Percentiles rank a stretch among this genome's conserved stretches.
These are phyloP conservation scores for Fraxinus americana DNA, from an alignment of 257 asterid genomes.

Conservation along the genomic window DNA sequence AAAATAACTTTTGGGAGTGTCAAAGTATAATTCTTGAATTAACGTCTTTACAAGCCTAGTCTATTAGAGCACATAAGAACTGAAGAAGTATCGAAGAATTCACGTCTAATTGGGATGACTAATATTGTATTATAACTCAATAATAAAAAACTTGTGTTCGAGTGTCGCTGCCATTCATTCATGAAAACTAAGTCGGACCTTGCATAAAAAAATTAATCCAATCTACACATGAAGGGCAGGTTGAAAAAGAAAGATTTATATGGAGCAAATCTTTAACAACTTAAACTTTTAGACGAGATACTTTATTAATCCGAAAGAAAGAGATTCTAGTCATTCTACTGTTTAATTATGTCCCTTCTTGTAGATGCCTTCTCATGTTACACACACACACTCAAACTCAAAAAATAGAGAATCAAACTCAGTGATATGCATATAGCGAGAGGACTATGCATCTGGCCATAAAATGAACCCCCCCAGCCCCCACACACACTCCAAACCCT, in stretches of 20 bases:
- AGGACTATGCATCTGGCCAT: not conserved
- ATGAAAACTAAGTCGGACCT: too few relatives aligned
- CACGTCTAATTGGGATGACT: too few relatives aligned
- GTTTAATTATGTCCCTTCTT: not conserved
- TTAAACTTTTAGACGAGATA: constrained; percentile 25
- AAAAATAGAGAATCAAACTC: not conserved
- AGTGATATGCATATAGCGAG: constrained; percentile 5
- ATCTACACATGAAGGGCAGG: too few relatives aligned
- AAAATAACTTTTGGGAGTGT: too few relatives aligned
- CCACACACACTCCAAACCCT: constrained; percentile 33
- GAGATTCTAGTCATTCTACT: not conserved
- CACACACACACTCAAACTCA: not conserved
- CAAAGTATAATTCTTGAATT: too few relatives aligned
- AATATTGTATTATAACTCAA: too few relatives aligned
- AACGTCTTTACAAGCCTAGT: too few relatives aligned
- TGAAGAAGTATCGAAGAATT: too few relatives aligned
- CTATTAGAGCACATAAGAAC: too few relatives aligned
- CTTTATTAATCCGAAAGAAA: not conserved
- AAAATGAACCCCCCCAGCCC: constrained; percentile 31
- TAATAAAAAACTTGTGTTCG: too few relatives aligned
- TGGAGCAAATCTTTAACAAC: not conserved
- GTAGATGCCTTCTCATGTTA: constrained; percentile 29
- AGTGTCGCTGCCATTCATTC: too few relatives aligned
- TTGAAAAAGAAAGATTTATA: not conserved
- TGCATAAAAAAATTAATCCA: too few relatives aligned